Base-by-base conservation (phyloP, 345 rosid genomes). In the Gossypium stocksii region DNA sequence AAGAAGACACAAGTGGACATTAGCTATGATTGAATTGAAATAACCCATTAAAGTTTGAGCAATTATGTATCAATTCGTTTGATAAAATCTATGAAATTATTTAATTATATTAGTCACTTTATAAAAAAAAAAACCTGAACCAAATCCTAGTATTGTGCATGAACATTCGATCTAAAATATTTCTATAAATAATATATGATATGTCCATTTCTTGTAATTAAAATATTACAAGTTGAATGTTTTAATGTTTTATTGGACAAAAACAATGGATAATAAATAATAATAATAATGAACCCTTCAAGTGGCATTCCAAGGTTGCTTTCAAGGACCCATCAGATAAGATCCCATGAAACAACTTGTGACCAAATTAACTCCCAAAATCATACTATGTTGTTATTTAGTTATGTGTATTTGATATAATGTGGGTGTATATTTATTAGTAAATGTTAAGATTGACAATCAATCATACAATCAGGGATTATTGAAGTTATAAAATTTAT, bases 281-380 rank as follows among this genome's bases (percentile, higher is more conserved):
- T 25, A 25, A 27, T 27, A 27, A 34, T 54, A 54, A 19, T n/a
- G 27, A 7, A 14, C 1, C 17, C 11, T 7, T 46, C 43, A 48
- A 23, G 56, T 67, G 56, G 56, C 20, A 46, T 46, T 61, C 20
- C 14, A n/a, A 67, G 41, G 38, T 46, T 13, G 17, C 48, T 49
- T 25, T 66, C 10, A 13, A 45, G 53, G 25, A 34, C 1, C 65
- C 61, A 29, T 2, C 6, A 67, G 51, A 46, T 10, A 12, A 46
- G 14, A 34, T 72, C 13, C 0, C 38, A 69, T 75, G 27, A 34
- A 12, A 75, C 38, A 16, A 75, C 10, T 29, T 17, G 10, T 76
- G 74, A 59, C 74, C 44, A 49, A 34, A n/a, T 68, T 48, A 68
- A 76, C 23, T 27, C 67, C 67, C 34, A 46, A 57, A 54, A 19